phyloP scores from a whole-genome alignment of 805 yeast genomes.

The Saturnispora saitoi region DNA sequence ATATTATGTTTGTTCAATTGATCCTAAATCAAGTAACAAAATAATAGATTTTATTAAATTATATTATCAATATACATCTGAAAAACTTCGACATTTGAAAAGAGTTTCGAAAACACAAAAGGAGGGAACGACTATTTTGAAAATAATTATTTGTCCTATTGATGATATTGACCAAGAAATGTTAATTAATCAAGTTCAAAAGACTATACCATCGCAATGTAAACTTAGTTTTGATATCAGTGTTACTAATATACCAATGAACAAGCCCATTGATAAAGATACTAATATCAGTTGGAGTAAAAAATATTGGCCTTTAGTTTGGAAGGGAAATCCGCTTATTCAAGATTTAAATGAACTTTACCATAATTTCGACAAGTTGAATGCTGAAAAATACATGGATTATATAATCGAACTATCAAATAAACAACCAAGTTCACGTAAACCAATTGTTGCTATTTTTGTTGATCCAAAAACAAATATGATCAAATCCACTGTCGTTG shows the following conservation, averaged over 20 bases:
- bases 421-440: constrained; percentile 3
- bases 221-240: constrained; percentile 11
- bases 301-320: constrained; percentile 76
- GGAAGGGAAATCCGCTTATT: constrained; percentile 87
- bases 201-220: neutral
- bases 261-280: constrained; percentile 67
- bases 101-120: constrained; percentile 32
- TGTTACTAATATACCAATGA: constrained; percentile 40
- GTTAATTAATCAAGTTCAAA: constrained; percentile 2
- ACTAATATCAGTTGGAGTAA: constrained; percentile 56
- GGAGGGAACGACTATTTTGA: constrained; percentile 14
- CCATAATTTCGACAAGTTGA: constrained; percentile 34
- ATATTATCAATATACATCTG: constrained; percentile 21
- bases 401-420: constrained; percentile 18
- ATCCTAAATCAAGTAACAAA: constrained; percentile 28
- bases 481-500: constrained; percentile 33
- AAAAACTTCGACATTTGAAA: constrained; percentile 39
- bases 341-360: constrained; percentile 49
- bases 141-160: constrained; percentile 41
- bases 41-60: constrained; percentile 21
- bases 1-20: constrained; percentile 38
- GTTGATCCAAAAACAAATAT: constrained; percentile 45
- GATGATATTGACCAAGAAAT: constrained; percentile 27
- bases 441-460: constrained; percentile 53
- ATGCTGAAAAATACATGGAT: constrained; percentile 30